Evolutionary conservation across 306 rosid genomes (phyloP).

Genomic region (Vachellia collinsii): DNA sequence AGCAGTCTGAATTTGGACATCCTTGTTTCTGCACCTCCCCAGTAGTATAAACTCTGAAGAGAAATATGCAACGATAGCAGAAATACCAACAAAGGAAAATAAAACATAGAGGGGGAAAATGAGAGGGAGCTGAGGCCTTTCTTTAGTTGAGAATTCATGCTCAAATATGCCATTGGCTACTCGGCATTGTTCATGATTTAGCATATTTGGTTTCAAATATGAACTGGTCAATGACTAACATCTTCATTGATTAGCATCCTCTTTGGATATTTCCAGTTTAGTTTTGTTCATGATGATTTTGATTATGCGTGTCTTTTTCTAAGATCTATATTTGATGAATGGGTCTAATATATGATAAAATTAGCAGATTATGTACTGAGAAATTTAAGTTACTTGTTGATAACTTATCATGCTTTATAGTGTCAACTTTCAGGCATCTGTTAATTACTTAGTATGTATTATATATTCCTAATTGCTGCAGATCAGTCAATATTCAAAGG

Average conservation of each 20-base stretch:
- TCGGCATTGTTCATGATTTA: neutral
- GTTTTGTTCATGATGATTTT: constrained; percentile 25
- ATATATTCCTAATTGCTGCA: constrained; percentile 48
- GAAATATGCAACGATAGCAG: constrained; percentile 15
- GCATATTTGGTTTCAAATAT: constrained; percentile 12
- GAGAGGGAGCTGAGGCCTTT: neutral
- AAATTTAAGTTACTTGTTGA: constrained; percentile 27
- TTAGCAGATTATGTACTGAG: constrained; percentile 23
- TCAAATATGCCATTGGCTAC: constrained; percentile 22
- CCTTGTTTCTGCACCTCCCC: neutral
- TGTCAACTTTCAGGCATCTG: constrained; percentile 17
- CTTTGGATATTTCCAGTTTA: constrained; percentile 6
- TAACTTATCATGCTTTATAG: constrained; percentile 18
- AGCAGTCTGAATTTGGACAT: neutral
- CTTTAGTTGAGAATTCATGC: constrained; percentile 6
- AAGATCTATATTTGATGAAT: constrained; percentile 11
- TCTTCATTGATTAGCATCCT: neutral
- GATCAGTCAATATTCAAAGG: constrained; percentile 89
- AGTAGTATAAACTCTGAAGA: constrained; percentile 7
- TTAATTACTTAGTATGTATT: constrained; percentile 22
- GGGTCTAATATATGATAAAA: constrained; percentile 12
- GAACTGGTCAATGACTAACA: constrained; percentile 4
- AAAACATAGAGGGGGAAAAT: too few species aligned
- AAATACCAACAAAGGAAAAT: neutral
- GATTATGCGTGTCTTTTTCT: constrained; percentile 14